Base-by-base conservation (phyloP, 2,329 filamentous ascomycete species). In the Paraphaeosphaeria sporulosa region DNA sequence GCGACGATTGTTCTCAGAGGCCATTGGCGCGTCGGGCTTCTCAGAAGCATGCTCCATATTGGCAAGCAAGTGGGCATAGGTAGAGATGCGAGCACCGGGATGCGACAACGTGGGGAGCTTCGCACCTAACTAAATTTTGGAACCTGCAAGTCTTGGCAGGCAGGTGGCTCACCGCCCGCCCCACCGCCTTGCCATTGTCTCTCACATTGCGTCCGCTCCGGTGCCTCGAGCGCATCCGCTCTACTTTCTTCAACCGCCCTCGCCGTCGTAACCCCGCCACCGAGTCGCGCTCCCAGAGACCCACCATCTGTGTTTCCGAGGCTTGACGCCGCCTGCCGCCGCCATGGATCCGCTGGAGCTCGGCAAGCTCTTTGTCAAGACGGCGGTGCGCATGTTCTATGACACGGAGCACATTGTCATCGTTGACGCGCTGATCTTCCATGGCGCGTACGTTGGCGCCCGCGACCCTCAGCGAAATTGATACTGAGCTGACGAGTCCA, bases 331-430 rank as follows among this genome's bases (percentile, higher is more conserved):
- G 21, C 38, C 49, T 51, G 40, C 38, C 53, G 47, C 65, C 67
- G 73, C 64, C 69, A 82, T 80, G 78, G 80, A 73, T 60, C 74
- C 76, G 52, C 87, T 90, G 82, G 87, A 91, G 77, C 84, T 89
- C 66, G 88, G 88, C 57, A 87, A 93, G 76, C 89, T 90, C 43
- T 88, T 98, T 66, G 88, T 98, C 72, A 92, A 94, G 78, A 95
- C 90, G 56, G 91, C 93, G 42, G 90, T 89, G 72, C 91, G 93
- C 75, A 89, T 92, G 58, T 96, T 97, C 81, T 96, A 95, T 79
- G 86, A 91, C 65, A 93, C 90, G 38, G 90, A 93, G 71, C 90
- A 95, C 72, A 89, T 95, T 63, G 85, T 96, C 49, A 88, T 94
- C 56, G 82, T 95, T 69, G 90, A 96, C 82, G 92, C 93, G 64